Evolutionary conservation across 768 basidiomycete species (phyloP), one percentile per base, ranked within the genome.

Genomic region (Tylopilus sp.): DNA sequence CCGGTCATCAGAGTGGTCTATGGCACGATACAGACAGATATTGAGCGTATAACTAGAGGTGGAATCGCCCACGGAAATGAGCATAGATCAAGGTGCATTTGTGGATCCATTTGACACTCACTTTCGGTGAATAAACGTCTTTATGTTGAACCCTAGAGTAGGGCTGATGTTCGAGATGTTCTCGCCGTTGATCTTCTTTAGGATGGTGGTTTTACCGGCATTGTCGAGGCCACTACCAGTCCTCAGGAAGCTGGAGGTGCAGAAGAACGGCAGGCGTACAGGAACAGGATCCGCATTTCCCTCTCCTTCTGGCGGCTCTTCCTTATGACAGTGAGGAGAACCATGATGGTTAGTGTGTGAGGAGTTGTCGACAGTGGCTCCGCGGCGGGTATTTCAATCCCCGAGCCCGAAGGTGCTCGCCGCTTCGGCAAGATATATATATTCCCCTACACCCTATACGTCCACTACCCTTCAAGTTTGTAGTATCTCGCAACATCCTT

Each of bases 121-220:
- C 92, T 88, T 88, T 71, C 86, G 80, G 69, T 97, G 89, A 23
- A 83, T 75, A 62, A 98, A 92, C 6, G 95, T 97, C 77, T 95
- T 95, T 78, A 98, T 99, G 69, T 98, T 97, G 79, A 99, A 99
- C 11, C 97, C 97, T 13, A 99, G 75, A 10, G 97, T 98, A 2
- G 97, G 97, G 62, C 88, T 91, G 49, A 98, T 84, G 46, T 77
- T 80, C 62, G 77, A 78, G 59, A 95, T 92, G 69, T 95, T 90
- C 71, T 98, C 95, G 20, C 85, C 88, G 55, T 90, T 95, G 56
- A 98, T 77, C 69, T 90, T 91, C 75, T 98, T 98, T 52, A 98
- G 71, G 58, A 98, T 97, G 2, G 95, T 99, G 2, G 97, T 98
- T 76, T 99, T 98, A 47, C 97, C 97, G 2, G 95, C 97, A 65